Percentiles rank a stretch among this genome's conserved stretches.
Evolutionary conservation across 2,329 filamentous ascomycete genomes (phyloP).

Genomic region (Didymella pinodella): DNA sequence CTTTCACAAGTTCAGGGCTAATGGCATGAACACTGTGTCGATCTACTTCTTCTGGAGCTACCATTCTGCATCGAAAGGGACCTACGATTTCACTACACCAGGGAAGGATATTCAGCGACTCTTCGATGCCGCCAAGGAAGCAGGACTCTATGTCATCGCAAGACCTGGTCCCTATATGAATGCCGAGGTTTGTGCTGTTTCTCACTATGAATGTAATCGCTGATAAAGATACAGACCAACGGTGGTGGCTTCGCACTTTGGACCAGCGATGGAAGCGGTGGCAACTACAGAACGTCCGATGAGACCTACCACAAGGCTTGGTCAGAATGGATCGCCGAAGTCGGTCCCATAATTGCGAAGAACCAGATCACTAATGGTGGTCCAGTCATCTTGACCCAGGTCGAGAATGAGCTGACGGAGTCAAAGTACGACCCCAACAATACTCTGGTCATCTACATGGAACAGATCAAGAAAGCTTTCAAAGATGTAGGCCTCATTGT

Average conservation of each 20-base stretch:
- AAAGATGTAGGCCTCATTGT: slow-evolving; percentile 58
- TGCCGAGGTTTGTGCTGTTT: slow-evolving; percentile 50
- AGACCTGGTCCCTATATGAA: slow-evolving; percentile 62
- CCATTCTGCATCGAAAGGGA: slow-evolving; percentile 55
- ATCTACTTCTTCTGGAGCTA: slow-evolving; percentile 63
- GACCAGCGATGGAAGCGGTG: slow-evolving; percentile 58
- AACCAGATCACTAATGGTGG: slow-evolving; percentile 62
- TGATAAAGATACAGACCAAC: slow-evolving; percentile 45
- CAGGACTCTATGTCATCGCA: slow-evolving; percentile 61
- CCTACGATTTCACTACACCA: slow-evolving; percentile 60
- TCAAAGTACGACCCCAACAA: slow-evolving; percentile 54
- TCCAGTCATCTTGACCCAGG: slow-evolving; percentile 61
- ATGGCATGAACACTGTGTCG: slow-evolving; percentile 61
- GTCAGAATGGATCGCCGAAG: slow-evolving; percentile 57
- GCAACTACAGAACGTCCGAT: slow-evolving; percentile 55
- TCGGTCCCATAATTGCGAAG: slow-evolving; percentile 58
- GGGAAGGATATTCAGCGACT: slow-evolving; percentile 61
- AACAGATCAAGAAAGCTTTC: slow-evolving; percentile 59
- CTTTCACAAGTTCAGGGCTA: slow-evolving; percentile 63
- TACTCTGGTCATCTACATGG: slow-evolving; percentile 61
- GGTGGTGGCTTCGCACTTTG: slow-evolving; percentile 58
- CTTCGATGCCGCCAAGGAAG: slow-evolving; percentile 61
- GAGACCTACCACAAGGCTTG: slow-evolving; percentile 56
- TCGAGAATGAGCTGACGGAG: slow-evolving; percentile 63
- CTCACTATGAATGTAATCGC: not conserved